Base-by-base conservation (phyloP, 2,329 filamentous ascomycete genomes). In the Neonectria faginata region DNA sequence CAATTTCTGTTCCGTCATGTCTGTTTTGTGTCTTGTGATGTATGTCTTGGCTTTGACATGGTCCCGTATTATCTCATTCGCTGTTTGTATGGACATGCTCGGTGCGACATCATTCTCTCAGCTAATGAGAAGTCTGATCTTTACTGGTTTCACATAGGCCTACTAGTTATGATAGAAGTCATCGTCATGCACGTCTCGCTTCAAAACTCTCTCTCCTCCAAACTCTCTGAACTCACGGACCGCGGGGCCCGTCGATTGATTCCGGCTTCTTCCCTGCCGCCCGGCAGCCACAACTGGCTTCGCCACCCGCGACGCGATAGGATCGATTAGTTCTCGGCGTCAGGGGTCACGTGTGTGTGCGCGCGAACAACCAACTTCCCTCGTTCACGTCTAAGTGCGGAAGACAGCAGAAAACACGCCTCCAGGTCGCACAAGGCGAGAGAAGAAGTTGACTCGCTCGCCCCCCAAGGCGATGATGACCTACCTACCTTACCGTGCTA, bases 221-320 rank as follows among this genome's bases (percentile, higher is more conserved):
- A n/a, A 16, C 45, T n/a, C 12, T n/a, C 14, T 16, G 5, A 3
- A 16, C 20, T 29, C 45, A n/a, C 45, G 22, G 44, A 47, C 20
- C 20, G 7, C 1, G 20, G 20, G 22, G 22, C 25, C 14, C 16
- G 9, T 29, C 16, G 45, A 48, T n/a, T 47, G 44, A 14, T 27
- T 22, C 42, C 18, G 25, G 20, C 2, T 25, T 8, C 18, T 47
- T 27, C 45, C 22, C 8, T 29, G 22, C 22, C 44, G 25, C 25
- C 25, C 25, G 25, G 25, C 25, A 25, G 22, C 44, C 44, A 22
- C 20, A 25, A 14, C 20, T 45, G n/a, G 22, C 8, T 47, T 9
- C 14, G 45, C 45, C 45, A 48, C 45, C 45, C n/a, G 25, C 8
- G 12, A 48, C 25, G 45, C 45, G 22, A 48, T n/a, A 48, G 45